phyloP scores from a whole-genome alignment of 495 filamentous ascomycete species.

The Trichoderma orchidacearum region DNA sequence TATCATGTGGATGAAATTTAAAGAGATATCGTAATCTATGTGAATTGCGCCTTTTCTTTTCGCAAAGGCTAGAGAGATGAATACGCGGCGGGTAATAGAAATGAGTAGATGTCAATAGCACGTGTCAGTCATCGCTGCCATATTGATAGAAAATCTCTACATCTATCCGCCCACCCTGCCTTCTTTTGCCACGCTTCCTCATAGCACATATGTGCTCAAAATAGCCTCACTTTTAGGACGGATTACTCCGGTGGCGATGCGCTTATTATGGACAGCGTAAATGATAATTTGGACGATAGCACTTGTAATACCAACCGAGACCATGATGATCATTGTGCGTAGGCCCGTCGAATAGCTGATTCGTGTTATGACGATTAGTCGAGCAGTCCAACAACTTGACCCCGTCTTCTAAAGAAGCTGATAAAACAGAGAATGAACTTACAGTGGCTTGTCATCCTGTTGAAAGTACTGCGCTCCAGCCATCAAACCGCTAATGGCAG shows the following conservation, averaged over 20 bases:
- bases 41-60: no score
- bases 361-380: neutral
- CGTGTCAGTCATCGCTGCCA: neutral
- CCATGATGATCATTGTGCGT: slow-evolving; percentile 13
- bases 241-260: slow-evolving; percentile 2
- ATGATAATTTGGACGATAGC: slow-evolving; percentile 12
- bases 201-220: slow-evolving; percentile 9
- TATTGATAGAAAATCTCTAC: no score
- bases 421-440: no score
- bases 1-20: no score
- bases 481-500: slow-evolving; percentile 26
- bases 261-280: slow-evolving; percentile 9
- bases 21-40: no score
- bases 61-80: no score
- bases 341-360: slow-evolving; percentile 11
- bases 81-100: no score
- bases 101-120: no score
- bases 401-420: no score
- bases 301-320: slow-evolving; percentile 9
- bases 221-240: slow-evolving; percentile 2
- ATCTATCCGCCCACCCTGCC: neutral
- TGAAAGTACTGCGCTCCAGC: slow-evolving; percentile 14
- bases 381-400: neutral
- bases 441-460: slow-evolving; percentile 8
- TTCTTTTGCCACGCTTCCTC: neutral